Evolutionary conservation across 2,329 filamentous ascomycete species (phyloP).

Genomic region (Penicillium sp.): DNA sequence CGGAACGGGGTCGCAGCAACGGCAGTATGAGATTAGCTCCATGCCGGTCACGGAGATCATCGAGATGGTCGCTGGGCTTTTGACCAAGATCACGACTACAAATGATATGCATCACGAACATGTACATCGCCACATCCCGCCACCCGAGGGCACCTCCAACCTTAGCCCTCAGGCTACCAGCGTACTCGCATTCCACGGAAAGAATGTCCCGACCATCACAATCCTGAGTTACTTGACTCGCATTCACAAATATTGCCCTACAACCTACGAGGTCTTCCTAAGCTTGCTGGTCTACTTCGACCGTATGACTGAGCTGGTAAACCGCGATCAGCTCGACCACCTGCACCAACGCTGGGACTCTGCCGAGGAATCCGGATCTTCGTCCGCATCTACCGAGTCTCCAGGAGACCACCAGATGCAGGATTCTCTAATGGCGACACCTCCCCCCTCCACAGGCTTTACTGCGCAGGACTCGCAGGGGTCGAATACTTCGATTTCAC

Average conservation of each 20-base stretch:
- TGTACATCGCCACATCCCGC: constrained; percentile 71
- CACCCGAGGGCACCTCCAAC: constrained; percentile 58
- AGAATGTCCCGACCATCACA: constrained; percentile 95
- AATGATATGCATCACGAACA: constrained; percentile 95
- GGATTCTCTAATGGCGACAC: constrained; percentile 37
- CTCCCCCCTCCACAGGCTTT: constrained; percentile 38
- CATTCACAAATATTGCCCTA: constrained; percentile 98
- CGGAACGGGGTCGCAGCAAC: constrained; percentile 51
- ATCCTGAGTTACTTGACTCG: constrained; percentile 93
- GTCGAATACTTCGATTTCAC: constrained; percentile 30
- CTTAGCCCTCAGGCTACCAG: constrained; percentile 65
- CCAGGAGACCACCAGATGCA: constrained; percentile 18
- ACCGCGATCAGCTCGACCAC: constrained; percentile 71
- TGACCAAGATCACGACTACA: constrained; percentile 96
- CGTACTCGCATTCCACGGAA: constrained; percentile 94
- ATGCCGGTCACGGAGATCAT: constrained; percentile 98
- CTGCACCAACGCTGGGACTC: constrained; percentile 39
- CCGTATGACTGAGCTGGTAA: constrained; percentile 95
- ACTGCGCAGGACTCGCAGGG: constrained; percentile 37
- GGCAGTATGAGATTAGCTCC: constrained; percentile 87
- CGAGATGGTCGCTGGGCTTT: constrained; percentile 94
- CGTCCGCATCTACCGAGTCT: constrained; percentile 22
- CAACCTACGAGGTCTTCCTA: constrained; percentile 96
- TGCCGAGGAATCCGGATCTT: constrained; percentile 16
- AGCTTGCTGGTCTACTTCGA: constrained; percentile 97